A percentile compares a stretch with the other conserved stretches of the same genome.
Evolutionary conservation across 805 yeast species (phyloP).

Genomic region (Candida morakotiae): DNA sequence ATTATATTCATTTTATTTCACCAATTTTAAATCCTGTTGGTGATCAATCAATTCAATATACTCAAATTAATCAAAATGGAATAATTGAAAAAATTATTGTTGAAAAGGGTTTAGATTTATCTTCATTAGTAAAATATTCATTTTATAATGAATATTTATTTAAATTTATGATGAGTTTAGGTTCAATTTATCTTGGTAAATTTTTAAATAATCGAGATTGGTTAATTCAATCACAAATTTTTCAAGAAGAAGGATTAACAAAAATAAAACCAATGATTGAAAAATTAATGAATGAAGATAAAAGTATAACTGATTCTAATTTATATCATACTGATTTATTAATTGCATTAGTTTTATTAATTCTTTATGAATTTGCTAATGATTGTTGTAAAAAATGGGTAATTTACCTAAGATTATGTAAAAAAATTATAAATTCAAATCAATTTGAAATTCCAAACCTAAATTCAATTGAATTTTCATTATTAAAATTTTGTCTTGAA

Average conservation of each 20-base stretch:
- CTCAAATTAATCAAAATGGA: conserved; percentile 3
- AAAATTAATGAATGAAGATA: conserved; percentile 3
- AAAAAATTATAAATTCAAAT: conserved; percentile 13
- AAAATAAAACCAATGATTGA: conserved; percentile 10
- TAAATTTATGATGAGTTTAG: conserved; percentile 21
- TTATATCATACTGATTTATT: conserved; percentile 14
- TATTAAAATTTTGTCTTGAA: conserved; percentile 20
- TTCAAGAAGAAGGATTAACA: conserved; percentile 15
- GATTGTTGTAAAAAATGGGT: conserved; percentile 22
- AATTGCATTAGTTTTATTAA: conserved; percentile 18
- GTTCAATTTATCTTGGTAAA: conserved; percentile 21
- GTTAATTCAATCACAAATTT: conserved; percentile 14
- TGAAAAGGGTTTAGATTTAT: conserved; percentile 21
- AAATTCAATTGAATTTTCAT: conserved; percentile 15
- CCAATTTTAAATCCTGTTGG: conserved; percentile 28
- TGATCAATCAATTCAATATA: conserved; percentile 7
- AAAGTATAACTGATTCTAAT: no score
- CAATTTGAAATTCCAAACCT: conserved; percentile 16
- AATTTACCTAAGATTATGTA: conserved; percentile 16
- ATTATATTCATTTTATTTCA: conserved; percentile 21
- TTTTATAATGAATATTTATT: conserved; percentile 18
- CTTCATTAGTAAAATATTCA: conserved; percentile 20
- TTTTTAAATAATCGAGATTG: conserved; percentile 12
- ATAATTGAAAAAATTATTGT: conserved; percentile 11
- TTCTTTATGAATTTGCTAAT: conserved; percentile 23